Evolutionary conservation across 148 eudicot genomes (phyloP), one percentile per base, ranked within the genome.

Genomic region (Cornus controversa): DNA sequence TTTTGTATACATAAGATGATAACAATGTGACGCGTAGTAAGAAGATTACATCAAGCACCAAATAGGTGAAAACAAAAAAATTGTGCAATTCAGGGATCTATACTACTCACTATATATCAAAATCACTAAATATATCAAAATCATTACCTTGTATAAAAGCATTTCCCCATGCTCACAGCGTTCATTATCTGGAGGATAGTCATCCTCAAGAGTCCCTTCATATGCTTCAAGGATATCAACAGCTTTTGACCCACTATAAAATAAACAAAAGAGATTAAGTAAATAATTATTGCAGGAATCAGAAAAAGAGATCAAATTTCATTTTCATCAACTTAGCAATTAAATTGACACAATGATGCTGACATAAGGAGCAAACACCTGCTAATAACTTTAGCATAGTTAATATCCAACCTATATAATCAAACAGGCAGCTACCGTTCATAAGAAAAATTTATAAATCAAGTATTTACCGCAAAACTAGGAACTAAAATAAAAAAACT

Each of bases 121-220:
- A 34, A 10, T 42, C 23, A 64, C 34, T 54, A n/a, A n/a, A 29
- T 28, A 16, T 24, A 53, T 66, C 69, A 7, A 45, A 34, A 10
- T 42, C 23, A 64, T 54, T 84, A 94, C 98, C 94, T 96, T 96
- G 89, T 93, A 93, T 76, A 96, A 78, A n/a, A 96, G 88, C 99
- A 96, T 96, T 86, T 96, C 99, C 74, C 94, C 92, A 84, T 96
- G 99, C 85, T 96, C 98, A 76, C 87, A 83, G 27, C 94, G 97
- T 77, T 96, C 99, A 82, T 87, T 96, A 50, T 93, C 97, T 45
- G 99, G 98, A 72, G 99, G 99, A 80, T 92, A 89, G 83, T 93
- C 99, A 58, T 96, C 98, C 77, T 93, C 98, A 69, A 96, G 88
- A 54, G 99, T 96, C 77, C 99, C 98, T 91, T 94, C 98, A 92